Conservation (phyloP, 2,329 filamentous ascomycete species). For the Penicillium sp. region DNA sequence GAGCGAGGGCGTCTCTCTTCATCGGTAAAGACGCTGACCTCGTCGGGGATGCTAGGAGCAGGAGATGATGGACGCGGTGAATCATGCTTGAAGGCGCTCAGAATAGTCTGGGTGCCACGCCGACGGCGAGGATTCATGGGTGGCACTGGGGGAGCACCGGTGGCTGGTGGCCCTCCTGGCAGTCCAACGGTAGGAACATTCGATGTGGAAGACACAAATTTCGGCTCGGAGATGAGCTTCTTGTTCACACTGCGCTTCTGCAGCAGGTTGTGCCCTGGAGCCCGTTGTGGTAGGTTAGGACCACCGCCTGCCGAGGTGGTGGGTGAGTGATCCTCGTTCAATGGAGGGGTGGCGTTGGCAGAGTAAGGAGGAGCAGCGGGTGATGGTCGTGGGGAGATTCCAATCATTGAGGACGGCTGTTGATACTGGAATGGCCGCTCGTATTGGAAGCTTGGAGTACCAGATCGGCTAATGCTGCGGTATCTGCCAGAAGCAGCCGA, state of each 20-base stretch:
- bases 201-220: constrained; percentile 49
- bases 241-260: constrained; percentile 58
- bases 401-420: constrained; percentile 33
- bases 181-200: constrained; percentile 56
- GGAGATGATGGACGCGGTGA: constrained; percentile 22
- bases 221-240: constrained; percentile 58
- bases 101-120: constrained; percentile 43
- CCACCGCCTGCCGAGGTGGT: constrained; percentile 23
- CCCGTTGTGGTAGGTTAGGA: constrained; percentile 27
- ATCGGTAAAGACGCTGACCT: constrained; percentile 24
- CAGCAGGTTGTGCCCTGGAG: constrained; percentile 26
- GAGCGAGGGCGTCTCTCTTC: constrained; percentile 39
- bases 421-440: constrained; percentile 32
- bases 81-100: constrained; percentile 35
- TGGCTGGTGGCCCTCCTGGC: constrained; percentile 50
- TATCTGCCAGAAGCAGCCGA: constrained; percentile 39
- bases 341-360: constrained; percentile 51
- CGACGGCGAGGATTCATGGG: constrained; percentile 57
- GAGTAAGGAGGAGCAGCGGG: constrained; percentile 46
- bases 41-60: constrained; percentile 15
- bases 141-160: constrained; percentile 51
- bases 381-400: constrained; percentile 41
- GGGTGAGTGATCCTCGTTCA: constrained; percentile 44
- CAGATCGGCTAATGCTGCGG: constrained; percentile 38
- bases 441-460: constrained; percentile 31